Evolutionary conservation across 139 green algal genomes (phyloP).

Genomic region (Chlamydomonas incerta): DNA sequence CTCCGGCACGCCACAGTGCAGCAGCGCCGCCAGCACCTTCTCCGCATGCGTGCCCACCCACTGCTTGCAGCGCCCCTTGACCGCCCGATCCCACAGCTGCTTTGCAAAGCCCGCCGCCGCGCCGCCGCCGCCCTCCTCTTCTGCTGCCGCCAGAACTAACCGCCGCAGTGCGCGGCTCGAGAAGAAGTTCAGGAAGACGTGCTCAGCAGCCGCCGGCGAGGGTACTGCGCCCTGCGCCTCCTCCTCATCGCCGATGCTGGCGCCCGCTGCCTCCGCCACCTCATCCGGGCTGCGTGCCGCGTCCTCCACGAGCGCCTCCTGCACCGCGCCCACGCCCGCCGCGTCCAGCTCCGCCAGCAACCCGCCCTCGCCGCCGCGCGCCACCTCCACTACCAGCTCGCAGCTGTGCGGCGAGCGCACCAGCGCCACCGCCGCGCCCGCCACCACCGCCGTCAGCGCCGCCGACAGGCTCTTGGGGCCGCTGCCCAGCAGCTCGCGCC

Average conservation of each 20-base stretch:
- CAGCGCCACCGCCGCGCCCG: conserved; percentile 45
- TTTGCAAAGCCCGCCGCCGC: conserved; percentile 36
- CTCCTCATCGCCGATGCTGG: background rate
- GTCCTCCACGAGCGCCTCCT: conserved; percentile 64
- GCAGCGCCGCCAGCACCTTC: conserved; percentile 77
- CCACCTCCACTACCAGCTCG: conserved; percentile 78
- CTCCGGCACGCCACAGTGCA: conserved; percentile 52
- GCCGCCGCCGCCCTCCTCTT: conserved; percentile 12
- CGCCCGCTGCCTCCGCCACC: background rate
- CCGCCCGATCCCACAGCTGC: conserved; percentile 61
- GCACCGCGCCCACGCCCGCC: conserved; percentile 61
- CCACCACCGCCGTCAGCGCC: conserved; percentile 54
- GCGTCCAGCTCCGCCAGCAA: conserved; percentile 60
- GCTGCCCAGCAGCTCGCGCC: conserved; percentile 77
- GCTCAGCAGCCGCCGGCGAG: conserved; percentile 19
- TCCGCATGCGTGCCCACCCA: conserved; percentile 72
- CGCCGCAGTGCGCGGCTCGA: conserved; percentile 69
- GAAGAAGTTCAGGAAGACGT: conserved; percentile 71
- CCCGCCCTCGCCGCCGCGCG: conserved; percentile 64
- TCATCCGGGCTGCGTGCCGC: conserved; percentile 7
- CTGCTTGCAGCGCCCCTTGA: conserved; percentile 61
- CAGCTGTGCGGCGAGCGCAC: conserved; percentile 60
- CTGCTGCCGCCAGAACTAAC: conserved; percentile 59
- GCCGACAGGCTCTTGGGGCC: conserved; percentile 56
- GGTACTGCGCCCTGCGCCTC: background rate